Evolutionary conservation across 2,329 filamentous ascomycete genomes (phyloP), one percentile per base, ranked within the genome.

Genomic region (Sarocladium brachiariae): DNA sequence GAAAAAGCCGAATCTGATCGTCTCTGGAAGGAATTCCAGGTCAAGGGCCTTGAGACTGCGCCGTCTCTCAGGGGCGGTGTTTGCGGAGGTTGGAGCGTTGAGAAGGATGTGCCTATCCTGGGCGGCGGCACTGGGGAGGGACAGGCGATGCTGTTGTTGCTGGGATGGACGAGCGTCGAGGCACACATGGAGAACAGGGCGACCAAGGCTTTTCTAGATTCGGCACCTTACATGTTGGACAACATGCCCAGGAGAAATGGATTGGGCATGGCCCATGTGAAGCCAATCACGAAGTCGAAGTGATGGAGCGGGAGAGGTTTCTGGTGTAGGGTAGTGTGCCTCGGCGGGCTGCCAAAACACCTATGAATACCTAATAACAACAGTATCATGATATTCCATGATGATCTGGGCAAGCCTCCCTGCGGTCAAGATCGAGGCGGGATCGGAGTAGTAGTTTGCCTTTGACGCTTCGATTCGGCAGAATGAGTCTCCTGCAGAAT

Each of bases 251-350:
- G 43, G 19, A 31, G 24, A 16, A 30, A 14, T n/a, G 43, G 43
- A 31, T n/a, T 47, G 7, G n/a, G 5, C n/a, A 21, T 47, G 16
- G 16, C 14, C 27, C 43, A 47, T 47, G 25, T 47, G 25, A 47
- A 47, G 27, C 43, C 43, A 3, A 43, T n/a, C n/a, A 43, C 39
- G 8, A 43, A 13, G 39, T 43, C 39, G 21, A 43, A 43, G 39
- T 25, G 16, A 27, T 11, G 10, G 11, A n/a, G n/a, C n/a, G n/a
- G n/a, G n/a, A n/a, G n/a, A 43, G 23, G 18, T 23, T 14, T 35
- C 6, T 16, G 11, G 18, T 43, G 16, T n/a, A 43, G 39, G 39
- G 39, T 43, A 43, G 39, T 30, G 27, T 13, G n/a, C n/a, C n/a
- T n/a, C n/a, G n/a, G n/a, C n/a, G n/a, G n/a, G n/a, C n/a, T n/a